Evolutionary conservation across 2,329 filamentous ascomycete genomes (phyloP), one percentile per base, ranked within the genome.

Genomic region (Curvularia eragrostidis): DNA sequence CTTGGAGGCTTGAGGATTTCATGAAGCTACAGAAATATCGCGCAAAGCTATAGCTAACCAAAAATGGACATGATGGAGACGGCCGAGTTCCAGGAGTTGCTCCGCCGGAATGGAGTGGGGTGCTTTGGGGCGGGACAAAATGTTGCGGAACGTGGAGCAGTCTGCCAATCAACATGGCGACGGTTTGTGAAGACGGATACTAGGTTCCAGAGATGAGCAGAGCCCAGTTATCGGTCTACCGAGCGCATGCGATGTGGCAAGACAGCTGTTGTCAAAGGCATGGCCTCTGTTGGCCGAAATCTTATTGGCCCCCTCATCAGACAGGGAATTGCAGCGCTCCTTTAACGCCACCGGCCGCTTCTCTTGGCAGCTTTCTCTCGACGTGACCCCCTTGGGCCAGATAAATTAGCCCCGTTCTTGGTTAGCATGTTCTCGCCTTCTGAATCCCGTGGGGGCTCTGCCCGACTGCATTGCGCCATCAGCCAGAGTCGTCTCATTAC

Each of bases 331-430:
- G 24, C 36, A 50, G 48, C 47, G n/a, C 32, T 48, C 32, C 23
- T 36, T 36, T 10, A 23, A 46, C 30, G 41, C 39, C 26, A 23
- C 41, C 42, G 50, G 50, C 39, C 21, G 23, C 41, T 46, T 41
- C 15, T 47, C 51, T 53, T 53, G 51, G 51, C 51, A 39, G 18
- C 42, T n/a, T 10, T 32, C 32, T 48, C 42, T 53, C 32, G 34
- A 53, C 43, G 43, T 53, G 51, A 53, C 42, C 24, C 34, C 26
- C 41, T 39, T 23, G 42, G 18, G 12, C 30, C 10, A 21, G 30
- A 38, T 12, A 12, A 39, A 43, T 43, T 51, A 51, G 48, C 36
- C 38, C 19, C 36, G 26, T 49, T 28, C 32, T 39, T 49, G 18
- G 23, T 9, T 39, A 18, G 13, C 21, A 49, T 49, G 47, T 26